Percentiles rank a stretch among this genome's conserved stretches.
Conservation (phyloP, 2,329 filamentous ascomycete genomes). For the Penicillium hesseltinei region DNA sequence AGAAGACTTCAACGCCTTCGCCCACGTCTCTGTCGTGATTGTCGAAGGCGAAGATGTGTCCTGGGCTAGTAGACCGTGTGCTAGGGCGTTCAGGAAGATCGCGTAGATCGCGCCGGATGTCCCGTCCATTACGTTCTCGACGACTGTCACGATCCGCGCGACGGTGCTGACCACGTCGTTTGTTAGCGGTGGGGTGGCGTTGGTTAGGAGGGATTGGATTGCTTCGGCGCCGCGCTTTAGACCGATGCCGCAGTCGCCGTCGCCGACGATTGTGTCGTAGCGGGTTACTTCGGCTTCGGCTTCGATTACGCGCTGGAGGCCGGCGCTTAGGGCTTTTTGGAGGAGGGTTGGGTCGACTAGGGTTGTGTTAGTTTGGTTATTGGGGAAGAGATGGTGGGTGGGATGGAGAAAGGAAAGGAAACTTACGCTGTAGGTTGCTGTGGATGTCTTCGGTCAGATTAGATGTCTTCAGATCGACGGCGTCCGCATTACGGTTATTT, state of each 20-base stretch:
- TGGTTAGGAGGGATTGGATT: conserved; percentile 46
- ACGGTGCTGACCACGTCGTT: conserved; percentile 61
- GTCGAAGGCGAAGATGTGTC: conserved; percentile 45
- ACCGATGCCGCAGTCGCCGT: conserved; percentile 86
- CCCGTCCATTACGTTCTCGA: conserved; percentile 71
- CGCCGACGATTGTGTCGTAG: conserved; percentile 78
- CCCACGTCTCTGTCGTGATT: conserved; percentile 56
- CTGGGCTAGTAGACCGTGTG: conserved; percentile 63
- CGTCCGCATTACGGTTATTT: conserved; percentile 41
- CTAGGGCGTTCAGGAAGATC: conserved; percentile 86
- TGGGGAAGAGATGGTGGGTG: not conserved
- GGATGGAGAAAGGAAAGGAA: not conserved
- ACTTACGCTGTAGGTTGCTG: conserved; percentile 54
- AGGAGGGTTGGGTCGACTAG: conserved; percentile 51
- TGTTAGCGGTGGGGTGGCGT: conserved; percentile 43
- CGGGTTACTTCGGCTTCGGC: conserved; percentile 65
- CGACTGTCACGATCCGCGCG: conserved; percentile 59
- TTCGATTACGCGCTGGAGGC: conserved; percentile 58
- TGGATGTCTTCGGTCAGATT: conserved; percentile 47
- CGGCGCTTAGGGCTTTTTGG: conserved; percentile 54
- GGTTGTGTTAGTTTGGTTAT: conserved; percentile 8
- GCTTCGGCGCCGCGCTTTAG: conserved; percentile 81
- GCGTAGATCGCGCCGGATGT: conserved; percentile 76
- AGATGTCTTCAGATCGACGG: conserved; percentile 43
- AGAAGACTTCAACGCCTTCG: conserved; percentile 68